Conservation (phyloP, 495 filamentous ascomycete species). For the Aspergillus ostianus region DNA sequence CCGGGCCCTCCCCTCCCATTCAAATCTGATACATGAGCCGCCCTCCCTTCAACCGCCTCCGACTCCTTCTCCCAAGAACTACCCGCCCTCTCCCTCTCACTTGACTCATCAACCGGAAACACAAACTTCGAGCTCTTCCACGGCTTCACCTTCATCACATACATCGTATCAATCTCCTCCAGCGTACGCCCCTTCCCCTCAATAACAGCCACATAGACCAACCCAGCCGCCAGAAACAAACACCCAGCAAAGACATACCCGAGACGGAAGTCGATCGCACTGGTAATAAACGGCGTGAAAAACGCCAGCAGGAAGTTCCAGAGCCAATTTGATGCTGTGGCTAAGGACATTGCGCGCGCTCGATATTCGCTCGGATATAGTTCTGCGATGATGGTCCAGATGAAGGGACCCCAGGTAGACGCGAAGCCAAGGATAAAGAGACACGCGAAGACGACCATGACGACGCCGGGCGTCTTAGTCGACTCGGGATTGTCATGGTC, state of each 20-base stretch:
- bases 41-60: neutral
- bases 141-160: conserved; percentile 62
- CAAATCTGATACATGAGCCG: no score
- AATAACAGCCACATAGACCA: conserved; percentile 73
- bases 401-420: conserved; percentile 78
- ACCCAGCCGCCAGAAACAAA: conserved; percentile 55
- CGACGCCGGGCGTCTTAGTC: conserved; percentile 59
- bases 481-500: conserved; percentile 48
- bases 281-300: conserved; percentile 73
- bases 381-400: conserved; percentile 79
- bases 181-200: conserved; percentile 65
- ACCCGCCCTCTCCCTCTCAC: neutral
- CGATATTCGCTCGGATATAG: conserved; percentile 75
- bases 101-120: conserved; percentile 21
- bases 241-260: conserved; percentile 79
- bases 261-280: conserved; percentile 66
- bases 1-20: no score
- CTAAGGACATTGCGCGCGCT: conserved; percentile 69
- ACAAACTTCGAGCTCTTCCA: conserved; percentile 56
- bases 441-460: conserved; percentile 69
- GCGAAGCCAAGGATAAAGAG: conserved; percentile 58
- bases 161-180: conserved; percentile 85
- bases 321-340: conserved; percentile 80
- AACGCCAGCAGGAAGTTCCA: conserved; percentile 86
- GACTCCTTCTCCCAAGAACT: neutral